phyloP scores from a whole-genome alignment of 208 protist genomes.

The Wallacemonas rigidus region DNA sequence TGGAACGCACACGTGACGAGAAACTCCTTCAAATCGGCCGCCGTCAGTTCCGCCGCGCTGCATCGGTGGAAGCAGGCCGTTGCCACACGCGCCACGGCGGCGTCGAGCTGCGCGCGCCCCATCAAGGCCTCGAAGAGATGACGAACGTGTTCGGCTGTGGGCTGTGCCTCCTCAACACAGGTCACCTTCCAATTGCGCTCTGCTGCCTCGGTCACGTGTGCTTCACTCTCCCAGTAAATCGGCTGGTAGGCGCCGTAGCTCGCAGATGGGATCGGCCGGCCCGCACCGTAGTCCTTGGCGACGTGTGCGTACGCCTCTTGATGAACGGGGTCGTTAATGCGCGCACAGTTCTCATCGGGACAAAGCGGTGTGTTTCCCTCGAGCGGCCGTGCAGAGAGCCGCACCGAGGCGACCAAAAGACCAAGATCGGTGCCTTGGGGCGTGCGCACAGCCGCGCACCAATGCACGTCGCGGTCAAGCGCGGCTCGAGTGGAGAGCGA shows the following conservation, averaged over 20 bases:
- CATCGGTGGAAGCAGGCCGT: conserved; percentile 48
- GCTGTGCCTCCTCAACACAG: conserved; percentile 62
- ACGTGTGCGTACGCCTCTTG: conserved; percentile 71
- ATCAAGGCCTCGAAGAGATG: conserved; percentile 86
- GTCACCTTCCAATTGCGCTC: conserved; percentile 63
- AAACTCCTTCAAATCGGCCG: conserved; percentile 60
- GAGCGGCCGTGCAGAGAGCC: conserved; percentile 57
- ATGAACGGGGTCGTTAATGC: conserved; percentile 82
- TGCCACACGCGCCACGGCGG: conserved; percentile 39
- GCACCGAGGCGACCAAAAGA: conserved; percentile 58
- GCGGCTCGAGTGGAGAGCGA: conserved; percentile 37
- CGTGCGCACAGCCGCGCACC: conserved; percentile 67
- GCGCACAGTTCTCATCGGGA: conserved; percentile 42
- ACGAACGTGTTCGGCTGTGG: conserved; percentile 73
- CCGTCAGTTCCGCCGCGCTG: conserved; percentile 32
- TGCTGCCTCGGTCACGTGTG: conserved; percentile 57
- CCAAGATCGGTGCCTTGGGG: conserved; percentile 61
- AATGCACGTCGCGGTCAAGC: conserved; percentile 79
- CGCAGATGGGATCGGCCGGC: conserved; percentile 41
- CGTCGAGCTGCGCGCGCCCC: conserved; percentile 46
- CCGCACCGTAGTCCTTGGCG: conserved; percentile 51
- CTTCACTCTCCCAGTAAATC: conserved; percentile 72
- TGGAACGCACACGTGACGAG: conserved; percentile 79
- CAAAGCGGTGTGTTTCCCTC: conserved; percentile 51
- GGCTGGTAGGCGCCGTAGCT: conserved; percentile 72